These are phyloP conservation scores for Blastocystis sp. DNA, from an alignment of 352 stramenopile species.

Conservation along the genomic window DNA sequence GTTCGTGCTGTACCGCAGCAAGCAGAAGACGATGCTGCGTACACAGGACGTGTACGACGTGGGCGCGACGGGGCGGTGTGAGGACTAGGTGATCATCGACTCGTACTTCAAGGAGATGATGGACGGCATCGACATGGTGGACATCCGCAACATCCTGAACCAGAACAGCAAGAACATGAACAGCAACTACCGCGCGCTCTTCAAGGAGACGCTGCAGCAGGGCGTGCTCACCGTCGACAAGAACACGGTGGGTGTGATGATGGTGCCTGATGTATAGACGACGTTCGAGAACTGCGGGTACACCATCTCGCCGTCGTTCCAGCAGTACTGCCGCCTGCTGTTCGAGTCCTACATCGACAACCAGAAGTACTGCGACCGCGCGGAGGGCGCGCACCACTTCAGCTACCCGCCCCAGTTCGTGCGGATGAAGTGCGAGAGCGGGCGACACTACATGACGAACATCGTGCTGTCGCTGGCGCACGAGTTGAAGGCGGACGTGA, in stretches of 20 bases:
- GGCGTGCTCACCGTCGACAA: conserved; percentile 38
- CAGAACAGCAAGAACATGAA: conserved; percentile 65
- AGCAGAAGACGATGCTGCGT: conserved; percentile 44
- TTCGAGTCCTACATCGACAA: conserved; percentile 66
- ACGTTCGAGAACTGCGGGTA: conserved; percentile 57
- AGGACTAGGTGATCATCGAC: conserved; percentile 38
- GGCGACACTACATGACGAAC: conserved; percentile 58
- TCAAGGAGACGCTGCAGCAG: conserved; percentile 36
- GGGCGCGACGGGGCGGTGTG: neutral
- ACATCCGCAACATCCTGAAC: conserved; percentile 49
- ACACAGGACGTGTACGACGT: conserved; percentile 55
- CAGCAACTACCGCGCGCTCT: conserved; percentile 40
- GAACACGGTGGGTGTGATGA: conserved; percentile 1
- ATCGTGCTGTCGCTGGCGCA: conserved; percentile 39
- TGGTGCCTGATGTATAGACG: neutral
- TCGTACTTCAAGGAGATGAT: conserved; percentile 59
- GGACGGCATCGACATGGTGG: conserved; percentile 60
- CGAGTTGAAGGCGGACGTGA: conserved; percentile 20
- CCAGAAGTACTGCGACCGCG: neutral
- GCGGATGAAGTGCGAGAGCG: conserved; percentile 57
- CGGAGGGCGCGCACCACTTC: neutral
- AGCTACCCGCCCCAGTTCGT: conserved; percentile 55
- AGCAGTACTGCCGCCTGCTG: conserved; percentile 43
- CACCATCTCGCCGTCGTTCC: conserved; percentile 42
- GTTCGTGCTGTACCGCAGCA: conserved; percentile 59